Evolutionary conservation across 129 eudicot genomes (phyloP), one percentile per base, ranked within the genome.

Genomic region (Chrysanthemum makinoi): DNA sequence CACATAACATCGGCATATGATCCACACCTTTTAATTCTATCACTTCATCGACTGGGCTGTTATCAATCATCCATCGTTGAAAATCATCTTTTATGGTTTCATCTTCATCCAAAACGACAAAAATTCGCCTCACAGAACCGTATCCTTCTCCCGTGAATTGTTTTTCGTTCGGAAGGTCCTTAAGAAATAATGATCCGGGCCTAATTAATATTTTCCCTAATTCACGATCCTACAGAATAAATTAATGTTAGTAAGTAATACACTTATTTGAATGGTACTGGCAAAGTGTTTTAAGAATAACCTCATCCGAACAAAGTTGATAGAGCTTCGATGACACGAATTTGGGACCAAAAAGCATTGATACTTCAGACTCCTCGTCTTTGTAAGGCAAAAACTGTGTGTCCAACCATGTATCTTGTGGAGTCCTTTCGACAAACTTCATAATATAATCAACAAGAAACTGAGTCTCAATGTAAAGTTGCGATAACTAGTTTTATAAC

Each of bases 1-100:
- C 72, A 15, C 86, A 80, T 19, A 84, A 18, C 93, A 89, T 89
- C 5, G 93, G n/a, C 93, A 84, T 86, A 58, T 89, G 96, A 70
- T 89, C 96, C 9, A 84, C 84, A 52, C 74, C 74, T 20, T 78
- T 69, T 0, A 89, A 63, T 73, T 86, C 96, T 75, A 69, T 86
- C 30, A 82, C 82, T 56, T 66, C 75, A 0, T 30, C 54, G 2
- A 64, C 86, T 2, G 85, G 84, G 57, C 52, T 65, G 35, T 73
- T 82, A 12, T 76, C 70, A 18, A 85, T 79, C 79, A 75, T 66
- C 86, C 86, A 85, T 3, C 10, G 59, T 22, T 82, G 89, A 60
- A 86, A 89, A 5, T 69, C 72, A 24, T 28, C 15, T 2, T 71
- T 17, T 30, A 89, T 72, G 3, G 26, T 70, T 50, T 46, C 78